Conservation (phyloP, 306 rosid species). For the Rubus idaeus region DNA sequence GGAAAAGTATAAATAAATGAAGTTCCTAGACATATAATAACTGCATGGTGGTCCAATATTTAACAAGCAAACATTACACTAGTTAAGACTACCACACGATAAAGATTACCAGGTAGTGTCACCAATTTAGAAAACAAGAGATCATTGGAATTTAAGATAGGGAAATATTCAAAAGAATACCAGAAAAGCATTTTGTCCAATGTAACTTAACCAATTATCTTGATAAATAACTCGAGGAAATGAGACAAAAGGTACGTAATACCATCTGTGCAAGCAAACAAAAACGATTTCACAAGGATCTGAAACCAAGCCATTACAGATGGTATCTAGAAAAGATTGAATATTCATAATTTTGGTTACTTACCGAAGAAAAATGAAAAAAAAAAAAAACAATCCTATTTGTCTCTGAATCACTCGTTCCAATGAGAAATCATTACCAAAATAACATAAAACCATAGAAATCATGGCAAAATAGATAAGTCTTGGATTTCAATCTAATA, state of each 20-base stretch:
- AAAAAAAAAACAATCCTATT: background rate
- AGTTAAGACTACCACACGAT: background rate
- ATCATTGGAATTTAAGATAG: background rate
- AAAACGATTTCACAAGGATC: background rate
- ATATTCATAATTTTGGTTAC: background rate
- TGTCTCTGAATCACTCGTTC: background rate
- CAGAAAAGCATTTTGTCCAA: background rate
- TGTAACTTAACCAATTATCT: background rate
- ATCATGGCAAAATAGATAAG: conserved; percentile 13
- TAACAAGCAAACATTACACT: background rate
- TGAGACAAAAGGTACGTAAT: background rate
- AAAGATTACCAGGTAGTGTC: background rate
- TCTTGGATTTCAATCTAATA: background rate
- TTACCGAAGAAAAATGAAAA: background rate
- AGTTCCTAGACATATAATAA: background rate
- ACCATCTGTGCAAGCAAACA: background rate
- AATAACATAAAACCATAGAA: background rate
- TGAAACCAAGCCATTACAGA: background rate
- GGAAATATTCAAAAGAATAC: background rate
- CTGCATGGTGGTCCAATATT: background rate
- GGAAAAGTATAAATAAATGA: background rate
- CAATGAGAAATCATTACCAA: background rate
- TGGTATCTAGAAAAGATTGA: background rate
- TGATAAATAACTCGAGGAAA: background rate
- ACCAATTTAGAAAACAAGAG: background rate